These are phyloP conservation scores for Nicotiana tomentosiformis DNA, from an alignment of 257 asterid genomes.

Conservation along the genomic window DNA sequence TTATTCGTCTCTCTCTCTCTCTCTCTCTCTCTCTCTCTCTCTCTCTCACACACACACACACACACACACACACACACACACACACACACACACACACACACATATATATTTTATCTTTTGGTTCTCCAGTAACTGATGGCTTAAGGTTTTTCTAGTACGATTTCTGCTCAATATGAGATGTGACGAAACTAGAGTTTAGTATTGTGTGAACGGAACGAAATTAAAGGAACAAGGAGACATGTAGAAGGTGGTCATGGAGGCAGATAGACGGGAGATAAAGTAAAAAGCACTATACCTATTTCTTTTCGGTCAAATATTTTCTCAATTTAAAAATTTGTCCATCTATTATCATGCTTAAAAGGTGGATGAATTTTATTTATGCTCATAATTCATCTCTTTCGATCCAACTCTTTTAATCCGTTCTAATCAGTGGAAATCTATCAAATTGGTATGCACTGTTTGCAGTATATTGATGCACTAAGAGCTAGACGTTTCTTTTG, in stretches of 20 bases:
- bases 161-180: background rate
- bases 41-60: background rate
- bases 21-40: background rate
- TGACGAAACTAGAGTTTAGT: background rate
- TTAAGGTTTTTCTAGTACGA: background rate
- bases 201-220: background rate
- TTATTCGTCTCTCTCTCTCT: background rate
- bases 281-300: background rate
- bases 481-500: background rate
- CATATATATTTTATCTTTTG: background rate
- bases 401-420: background rate
- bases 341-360: background rate
- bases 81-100: background rate
- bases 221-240: background rate
- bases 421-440: background rate
- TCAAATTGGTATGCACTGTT: background rate
- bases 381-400: background rate
- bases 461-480: background rate
- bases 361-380: background rate
- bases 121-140: background rate
- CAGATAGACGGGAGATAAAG: background rate
- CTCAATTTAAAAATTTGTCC: background rate
- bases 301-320: background rate
- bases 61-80: background rate
- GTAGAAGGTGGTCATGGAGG: background rate